These are phyloP conservation scores for Ophiostoma perfectum DNA, from an alignment of 2,329 filamentous ascomycete species.

Conservation along the genomic window DNA sequence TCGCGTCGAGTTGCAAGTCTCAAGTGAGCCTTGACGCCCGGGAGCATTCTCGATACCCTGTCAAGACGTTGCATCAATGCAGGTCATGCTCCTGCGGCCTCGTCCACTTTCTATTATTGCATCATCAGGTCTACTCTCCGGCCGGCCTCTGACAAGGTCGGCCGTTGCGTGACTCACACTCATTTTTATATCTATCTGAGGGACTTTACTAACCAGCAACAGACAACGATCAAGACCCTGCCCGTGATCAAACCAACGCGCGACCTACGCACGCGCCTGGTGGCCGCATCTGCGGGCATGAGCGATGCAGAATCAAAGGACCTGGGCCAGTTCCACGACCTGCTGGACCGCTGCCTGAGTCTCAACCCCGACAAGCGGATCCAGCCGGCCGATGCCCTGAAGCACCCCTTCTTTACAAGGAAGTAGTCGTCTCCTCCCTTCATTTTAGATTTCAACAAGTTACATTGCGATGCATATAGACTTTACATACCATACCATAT, in stretches of 20 bases:
- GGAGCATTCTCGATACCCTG: background rate
- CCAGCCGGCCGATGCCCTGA: conserved; percentile 77
- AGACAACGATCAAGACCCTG: conserved; percentile 64
- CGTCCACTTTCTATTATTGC: background rate
- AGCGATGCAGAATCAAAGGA: conserved; percentile 69
- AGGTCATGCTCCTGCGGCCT: conserved; percentile 1
- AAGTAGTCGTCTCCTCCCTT: background rate
- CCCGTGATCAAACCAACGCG: conserved; percentile 68
- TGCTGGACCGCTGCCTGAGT: conserved; percentile 80
- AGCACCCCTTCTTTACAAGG: conserved; percentile 72
- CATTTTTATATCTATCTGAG: background rate
- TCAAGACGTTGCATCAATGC: conserved; percentile 8
- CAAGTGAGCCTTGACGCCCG: conserved; percentile 10
- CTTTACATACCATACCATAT: background rate
- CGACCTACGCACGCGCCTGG: conserved; percentile 74
- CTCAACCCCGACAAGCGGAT: conserved; percentile 91
- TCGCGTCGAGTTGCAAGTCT: conserved; percentile 10
- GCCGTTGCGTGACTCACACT: background rate
- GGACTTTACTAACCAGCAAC: background rate
- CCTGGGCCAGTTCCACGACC: conserved; percentile 74
- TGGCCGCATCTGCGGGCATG: conserved; percentile 68
- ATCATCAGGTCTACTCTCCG: too few species aligned
- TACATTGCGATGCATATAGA: background rate
- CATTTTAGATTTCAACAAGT: background rate
- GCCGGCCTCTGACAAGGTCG: too few species aligned